Conservation (phyloP, 495 filamentous ascomycete genomes). For the Xylaria sp. region DNA sequence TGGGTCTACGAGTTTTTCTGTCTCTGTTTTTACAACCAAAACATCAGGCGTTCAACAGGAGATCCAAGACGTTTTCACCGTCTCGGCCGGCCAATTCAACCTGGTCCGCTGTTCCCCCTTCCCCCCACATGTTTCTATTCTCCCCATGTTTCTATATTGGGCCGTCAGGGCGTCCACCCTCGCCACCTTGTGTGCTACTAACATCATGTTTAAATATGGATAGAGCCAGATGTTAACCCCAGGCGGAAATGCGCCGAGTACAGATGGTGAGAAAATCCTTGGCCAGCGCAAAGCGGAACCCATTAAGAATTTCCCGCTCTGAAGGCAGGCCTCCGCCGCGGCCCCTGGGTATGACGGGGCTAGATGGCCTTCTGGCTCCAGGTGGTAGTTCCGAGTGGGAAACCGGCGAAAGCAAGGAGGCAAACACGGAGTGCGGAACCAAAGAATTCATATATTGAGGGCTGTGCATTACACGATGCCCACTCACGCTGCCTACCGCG, state of each 20-base stretch:
- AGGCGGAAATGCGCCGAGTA: not conserved
- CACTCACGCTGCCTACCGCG: not conserved
- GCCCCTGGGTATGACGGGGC: not conserved
- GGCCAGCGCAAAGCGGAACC: not conserved
- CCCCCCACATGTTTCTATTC: constrained; percentile 34
- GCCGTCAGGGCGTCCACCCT: not conserved
- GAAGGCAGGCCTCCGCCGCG: not conserved
- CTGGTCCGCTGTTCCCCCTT: constrained; percentile 57
- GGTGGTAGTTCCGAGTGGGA: not conserved
- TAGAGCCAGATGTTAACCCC: not conserved
- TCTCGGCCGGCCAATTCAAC: constrained; percentile 74
- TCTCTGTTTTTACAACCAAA: constrained; percentile 85
- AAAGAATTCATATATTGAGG: not conserved
- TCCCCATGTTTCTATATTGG: constrained; percentile 1
- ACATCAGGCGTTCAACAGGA: constrained; percentile 77
- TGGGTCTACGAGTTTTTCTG: constrained; percentile 59
- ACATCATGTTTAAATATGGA: not conserved
- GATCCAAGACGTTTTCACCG: constrained; percentile 73
- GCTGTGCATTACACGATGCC: not conserved
- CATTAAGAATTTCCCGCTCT: not conserved
- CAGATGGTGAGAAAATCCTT: not conserved
- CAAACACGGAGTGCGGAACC: not conserved
- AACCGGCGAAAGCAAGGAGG: not conserved
- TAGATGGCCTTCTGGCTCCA: not conserved
- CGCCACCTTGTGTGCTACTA: not conserved